Base-by-base conservation (phyloP, 2,329 filamentous ascomycete genomes). In the Cordyceps tenuipes region DNA sequence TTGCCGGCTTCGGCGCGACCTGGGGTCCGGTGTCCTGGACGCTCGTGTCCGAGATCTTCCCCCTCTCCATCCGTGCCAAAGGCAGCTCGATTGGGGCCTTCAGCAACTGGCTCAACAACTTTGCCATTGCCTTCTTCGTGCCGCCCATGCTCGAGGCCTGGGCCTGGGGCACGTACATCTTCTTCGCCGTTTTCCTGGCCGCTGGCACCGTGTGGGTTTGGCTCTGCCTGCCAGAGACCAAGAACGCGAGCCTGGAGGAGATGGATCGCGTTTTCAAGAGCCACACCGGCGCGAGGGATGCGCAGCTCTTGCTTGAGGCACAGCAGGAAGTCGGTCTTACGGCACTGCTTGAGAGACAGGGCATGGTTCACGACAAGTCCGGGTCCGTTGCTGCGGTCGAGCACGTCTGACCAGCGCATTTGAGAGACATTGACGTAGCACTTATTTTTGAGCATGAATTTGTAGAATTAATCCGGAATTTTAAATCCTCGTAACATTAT, bases 151-250 rank as follows among this genome's bases (percentile, higher is more conserved):
- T 67, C 31, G 63, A 63, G 50, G 63, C 65, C 21, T 73, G 74
- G 68, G 67, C 71, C 10, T 82, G 77, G 68, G 80, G 80, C 23
- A 79, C 79, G 0, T 83, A 81, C 66, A 79, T 82, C 64, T 82
- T 84, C 72, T 84, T 84, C 64, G 79, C 78, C 34, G 73, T 74
- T 0, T 75, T 81, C 52, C 79, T 81, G 57, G 69, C 77, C 13
- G 67, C 71, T 10, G 76, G 79, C 2, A 73, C 76, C 29, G 64
- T 77, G 23, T 84, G 79, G 66, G 75, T 79, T 10, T 81, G 72
- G 64, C 78, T 80, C 66, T 74, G 75, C 58, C 70, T 83, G 5
- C 80, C 81, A 3, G 81, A 83, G 66, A 84, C 81, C 3, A 82
- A 81, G 64, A 76, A 77, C 59, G 72, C 77, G 47, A 79, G 78